Percentiles rank a stretch among this genome's conserved stretches.
Evolutionary conservation across 1,284 basidiomycete genomes (phyloP).

Genomic region (Spongiforma sp.): DNA sequence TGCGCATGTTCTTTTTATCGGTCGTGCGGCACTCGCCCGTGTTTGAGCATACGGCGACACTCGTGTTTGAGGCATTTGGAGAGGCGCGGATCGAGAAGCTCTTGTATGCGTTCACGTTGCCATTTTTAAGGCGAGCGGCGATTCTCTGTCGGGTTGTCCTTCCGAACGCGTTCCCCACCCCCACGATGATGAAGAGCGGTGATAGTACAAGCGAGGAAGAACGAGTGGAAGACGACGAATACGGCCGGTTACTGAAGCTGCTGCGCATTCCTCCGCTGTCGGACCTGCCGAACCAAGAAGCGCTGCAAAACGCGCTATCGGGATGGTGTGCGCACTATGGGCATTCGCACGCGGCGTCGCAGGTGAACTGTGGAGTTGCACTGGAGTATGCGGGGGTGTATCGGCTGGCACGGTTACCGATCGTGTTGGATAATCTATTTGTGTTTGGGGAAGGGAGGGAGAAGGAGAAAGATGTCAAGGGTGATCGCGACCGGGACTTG

Average conservation of each 20-base stretch:
- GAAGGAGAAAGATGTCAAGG: conserved; percentile 34
- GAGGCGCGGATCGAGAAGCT: conserved; percentile 85
- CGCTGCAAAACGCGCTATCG: conserved; percentile 80
- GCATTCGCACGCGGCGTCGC: conserved; percentile 72
- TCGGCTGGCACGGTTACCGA: conserved; percentile 82
- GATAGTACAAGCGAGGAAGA: conserved; percentile 10
- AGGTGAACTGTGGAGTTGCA: conserved; percentile 73
- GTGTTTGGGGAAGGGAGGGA: conserved; percentile 72
- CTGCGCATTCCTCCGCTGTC: conserved; percentile 81
- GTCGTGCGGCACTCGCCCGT: conserved; percentile 80
- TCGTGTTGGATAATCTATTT: conserved; percentile 85
- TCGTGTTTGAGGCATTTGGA: conserved; percentile 78
- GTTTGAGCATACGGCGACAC: conserved; percentile 79
- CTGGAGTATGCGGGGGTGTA: conserved; percentile 90
- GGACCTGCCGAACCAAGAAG: conserved; percentile 79
- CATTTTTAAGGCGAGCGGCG: conserved; percentile 91
- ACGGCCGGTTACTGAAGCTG: conserved; percentile 76
- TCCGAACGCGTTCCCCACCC: conserved; percentile 60
- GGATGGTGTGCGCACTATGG: conserved; percentile 87
- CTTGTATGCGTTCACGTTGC: conserved; percentile 89
- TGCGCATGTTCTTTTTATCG: conserved; percentile 86
- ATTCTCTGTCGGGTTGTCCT: conserved; percentile 85
- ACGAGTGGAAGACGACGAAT: conserved; percentile 51
- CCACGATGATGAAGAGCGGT: conserved; percentile 33
- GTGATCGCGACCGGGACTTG: background rate